phyloP scores from a whole-genome alignment of 495 filamentous ascomycete species.

The Daldinia concentrica region DNA sequence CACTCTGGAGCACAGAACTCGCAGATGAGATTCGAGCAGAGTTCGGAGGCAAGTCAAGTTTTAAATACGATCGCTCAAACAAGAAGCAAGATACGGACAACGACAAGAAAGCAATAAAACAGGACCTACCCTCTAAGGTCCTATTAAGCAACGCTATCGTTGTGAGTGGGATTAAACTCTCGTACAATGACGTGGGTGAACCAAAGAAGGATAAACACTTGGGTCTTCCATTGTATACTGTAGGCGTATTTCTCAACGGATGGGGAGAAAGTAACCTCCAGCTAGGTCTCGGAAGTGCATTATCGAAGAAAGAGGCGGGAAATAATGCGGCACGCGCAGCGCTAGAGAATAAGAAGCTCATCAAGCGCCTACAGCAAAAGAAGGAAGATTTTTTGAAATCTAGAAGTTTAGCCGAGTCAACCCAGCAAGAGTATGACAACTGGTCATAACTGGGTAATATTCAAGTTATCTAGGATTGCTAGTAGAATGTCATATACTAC shows the following conservation, averaged over 20 bases:
- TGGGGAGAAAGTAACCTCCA: slow-evolving; percentile 72
- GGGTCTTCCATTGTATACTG: slow-evolving; percentile 63
- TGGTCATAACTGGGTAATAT: slow-evolving; percentile 25
- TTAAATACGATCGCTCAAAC: slow-evolving; percentile 27
- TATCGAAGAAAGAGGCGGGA: slow-evolving; percentile 78
- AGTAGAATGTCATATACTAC: no score
- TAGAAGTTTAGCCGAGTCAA: slow-evolving; percentile 16
- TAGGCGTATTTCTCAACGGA: slow-evolving; percentile 77
- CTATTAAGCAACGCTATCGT: slow-evolving; percentile 65
- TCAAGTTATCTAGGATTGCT: no score
- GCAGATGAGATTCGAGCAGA: slow-evolving; percentile 55
- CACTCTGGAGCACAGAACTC: slow-evolving; percentile 67
- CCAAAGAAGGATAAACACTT: slow-evolving; percentile 65
- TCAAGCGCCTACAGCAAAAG: slow-evolving; percentile 62
- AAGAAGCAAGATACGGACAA: slow-evolving; percentile 6
- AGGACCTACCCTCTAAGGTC: slow-evolving; percentile 55
- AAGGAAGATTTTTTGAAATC: slow-evolving; percentile 54
- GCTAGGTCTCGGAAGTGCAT: slow-evolving; percentile 73
- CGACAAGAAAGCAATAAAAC: slow-evolving; percentile 19
- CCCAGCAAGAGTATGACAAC: slow-evolving; percentile 34
- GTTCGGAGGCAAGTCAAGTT: slow-evolving; percentile 20
- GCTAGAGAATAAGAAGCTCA: slow-evolving; percentile 65
- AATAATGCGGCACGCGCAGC: slow-evolving; percentile 74
- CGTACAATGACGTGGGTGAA: slow-evolving; percentile 69
- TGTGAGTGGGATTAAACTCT: slow-evolving; percentile 67